Evolutionary conservation across 2,329 filamentous ascomycete genomes (phyloP).

Genomic region (Didymella sp.): DNA sequence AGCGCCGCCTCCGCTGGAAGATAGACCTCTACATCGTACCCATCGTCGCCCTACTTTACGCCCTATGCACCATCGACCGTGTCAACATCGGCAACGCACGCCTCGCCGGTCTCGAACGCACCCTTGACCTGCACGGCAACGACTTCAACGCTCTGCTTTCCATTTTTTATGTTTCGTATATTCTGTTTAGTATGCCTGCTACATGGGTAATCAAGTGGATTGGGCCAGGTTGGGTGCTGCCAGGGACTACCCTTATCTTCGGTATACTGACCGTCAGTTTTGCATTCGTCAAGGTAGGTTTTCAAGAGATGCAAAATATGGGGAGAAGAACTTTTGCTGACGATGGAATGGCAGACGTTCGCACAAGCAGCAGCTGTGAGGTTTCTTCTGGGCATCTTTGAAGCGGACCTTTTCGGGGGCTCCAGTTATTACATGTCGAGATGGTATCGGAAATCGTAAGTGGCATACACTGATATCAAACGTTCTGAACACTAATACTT

Average conservation of each 20-base stretch:
- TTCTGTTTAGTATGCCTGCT: background rate
- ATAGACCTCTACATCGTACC: background rate
- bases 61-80: background rate
- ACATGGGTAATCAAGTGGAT: background rate
- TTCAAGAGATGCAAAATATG: background rate
- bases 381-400: background rate
- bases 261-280: background rate
- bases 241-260: background rate
- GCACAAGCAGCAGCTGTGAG: background rate
- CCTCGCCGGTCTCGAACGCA: background rate
- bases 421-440: background rate
- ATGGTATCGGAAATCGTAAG: background rate
- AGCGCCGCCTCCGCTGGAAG: background rate
- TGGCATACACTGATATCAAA: background rate
- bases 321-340: too few relatives aligned
- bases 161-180: background rate
- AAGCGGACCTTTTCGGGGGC: background rate
- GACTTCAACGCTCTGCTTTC: background rate
- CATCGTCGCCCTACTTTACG: background rate
- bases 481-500: background rate
- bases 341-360: background rate
- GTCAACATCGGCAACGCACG: slow-evolving; percentile 1
- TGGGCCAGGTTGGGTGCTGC: background rate
- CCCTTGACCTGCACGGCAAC: background rate
- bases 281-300: background rate